Conservation (phyloP, 768 basidiomycete species). For the Macrolepiota dolichaula region DNA sequence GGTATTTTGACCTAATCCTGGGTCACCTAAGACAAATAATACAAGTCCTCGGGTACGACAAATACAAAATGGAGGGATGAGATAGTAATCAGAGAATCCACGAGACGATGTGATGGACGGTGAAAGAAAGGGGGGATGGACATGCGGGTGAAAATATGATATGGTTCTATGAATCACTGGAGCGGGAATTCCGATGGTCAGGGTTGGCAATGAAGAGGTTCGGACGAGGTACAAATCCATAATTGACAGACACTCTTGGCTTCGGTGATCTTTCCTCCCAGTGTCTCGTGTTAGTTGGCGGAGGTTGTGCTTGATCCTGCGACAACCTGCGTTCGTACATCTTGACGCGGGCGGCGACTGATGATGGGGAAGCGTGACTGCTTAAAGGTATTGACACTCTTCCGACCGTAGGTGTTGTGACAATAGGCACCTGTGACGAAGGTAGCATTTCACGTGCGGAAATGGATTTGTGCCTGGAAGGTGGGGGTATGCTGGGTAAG, state of each 20-base stretch:
- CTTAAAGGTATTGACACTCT: constrained; percentile 2
- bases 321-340: constrained; percentile 60
- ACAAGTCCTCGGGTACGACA: background rate
- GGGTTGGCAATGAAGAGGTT: constrained; percentile 77
- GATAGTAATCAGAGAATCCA: background rate
- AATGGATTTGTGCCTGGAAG: background rate
- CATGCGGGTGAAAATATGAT: background rate
- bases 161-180: constrained; percentile 15
- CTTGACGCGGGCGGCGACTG: constrained; percentile 50
- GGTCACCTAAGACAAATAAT: background rate
- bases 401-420: constrained; percentile 5
- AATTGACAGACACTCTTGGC: constrained; percentile 41
- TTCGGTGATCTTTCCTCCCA: constrained; percentile 35
- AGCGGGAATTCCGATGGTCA: constrained; percentile 30
- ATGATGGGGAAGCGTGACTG: constrained; percentile 20
- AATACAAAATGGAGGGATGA: background rate
- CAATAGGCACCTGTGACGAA: background rate
- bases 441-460: too few species aligned
- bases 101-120: background rate
- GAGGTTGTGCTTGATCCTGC: constrained; percentile 35
- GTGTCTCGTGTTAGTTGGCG: constrained; percentile 36
- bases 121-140: background rate
- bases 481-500: constrained; percentile 7
- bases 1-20: background rate
- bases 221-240: constrained; percentile 62